Percentiles rank a stretch among this genome's conserved stretches.
phyloP scores from a whole-genome alignment of 2,329 filamentous ascomycete genomes.

The Canariomyces notabilis region DNA sequence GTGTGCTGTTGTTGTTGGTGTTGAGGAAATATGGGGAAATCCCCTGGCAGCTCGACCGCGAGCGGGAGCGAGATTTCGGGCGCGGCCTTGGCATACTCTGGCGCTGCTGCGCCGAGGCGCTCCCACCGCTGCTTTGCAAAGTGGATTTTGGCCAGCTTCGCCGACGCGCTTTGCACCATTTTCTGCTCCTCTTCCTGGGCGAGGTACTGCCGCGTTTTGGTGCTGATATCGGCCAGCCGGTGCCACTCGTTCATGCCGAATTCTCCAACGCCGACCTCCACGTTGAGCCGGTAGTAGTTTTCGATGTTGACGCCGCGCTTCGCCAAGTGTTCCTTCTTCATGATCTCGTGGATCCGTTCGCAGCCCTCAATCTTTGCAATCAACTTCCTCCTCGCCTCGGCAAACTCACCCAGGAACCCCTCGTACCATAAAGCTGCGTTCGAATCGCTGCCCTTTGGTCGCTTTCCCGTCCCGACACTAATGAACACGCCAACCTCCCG shows the following conservation, averaged over 20 bases:
- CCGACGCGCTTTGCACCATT: slow-evolving; percentile 70
- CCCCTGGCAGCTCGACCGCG: slow-evolving; percentile 55
- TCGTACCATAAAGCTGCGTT: slow-evolving; percentile 86
- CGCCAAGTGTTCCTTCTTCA: slow-evolving; percentile 72
- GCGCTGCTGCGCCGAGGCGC: slow-evolving; percentile 35
- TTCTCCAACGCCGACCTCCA: slow-evolving; percentile 91
- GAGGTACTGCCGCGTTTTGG: slow-evolving; percentile 81
- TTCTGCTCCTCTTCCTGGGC: slow-evolving; percentile 65
- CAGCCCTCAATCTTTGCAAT: slow-evolving; percentile 94
- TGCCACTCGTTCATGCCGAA: slow-evolving; percentile 99
- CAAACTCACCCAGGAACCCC: slow-evolving; percentile 85
- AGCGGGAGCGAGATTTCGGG: slow-evolving; percentile 42
- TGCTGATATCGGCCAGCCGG: slow-evolving; percentile 90
- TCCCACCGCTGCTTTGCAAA: slow-evolving; percentile 67
- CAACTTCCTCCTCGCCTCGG: slow-evolving; percentile 77
- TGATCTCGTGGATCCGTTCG: slow-evolving; percentile 81
- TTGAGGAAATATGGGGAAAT: slow-evolving; percentile 40
- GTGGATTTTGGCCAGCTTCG: slow-evolving; percentile 78
- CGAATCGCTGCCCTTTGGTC: slow-evolving; percentile 60
- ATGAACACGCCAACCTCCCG: slow-evolving; percentile 88
- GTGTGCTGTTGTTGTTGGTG: slow-evolving; percentile 29
- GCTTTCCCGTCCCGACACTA: slow-evolving; percentile 89
- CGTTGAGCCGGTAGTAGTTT: slow-evolving; percentile 94
- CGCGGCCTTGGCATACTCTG: slow-evolving; percentile 41
- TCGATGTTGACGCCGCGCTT: slow-evolving; percentile 78